Conservation (phyloP, 2,329 filamentous ascomycete species). For the Blumeria graminis region DNA sequence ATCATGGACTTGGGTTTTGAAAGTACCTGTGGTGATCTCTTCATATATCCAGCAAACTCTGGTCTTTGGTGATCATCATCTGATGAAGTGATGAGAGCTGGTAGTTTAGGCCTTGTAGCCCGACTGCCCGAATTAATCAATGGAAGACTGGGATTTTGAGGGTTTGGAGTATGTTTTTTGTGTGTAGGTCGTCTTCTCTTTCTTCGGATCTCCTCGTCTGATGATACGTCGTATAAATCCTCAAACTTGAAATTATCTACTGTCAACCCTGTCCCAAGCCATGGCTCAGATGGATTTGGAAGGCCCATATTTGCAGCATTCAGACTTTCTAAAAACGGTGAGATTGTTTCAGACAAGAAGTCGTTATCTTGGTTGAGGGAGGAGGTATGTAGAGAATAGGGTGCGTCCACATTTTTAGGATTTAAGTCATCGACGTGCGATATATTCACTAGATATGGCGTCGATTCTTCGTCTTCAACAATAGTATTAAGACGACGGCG, state of each 20-base stretch:
- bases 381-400: no score
- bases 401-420: no score
- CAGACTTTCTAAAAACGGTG: conserved; percentile 35
- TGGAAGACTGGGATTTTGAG: conserved; percentile 14
- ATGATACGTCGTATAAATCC: conserved; percentile 58
- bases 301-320: conserved; percentile 29
- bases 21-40: not conserved
- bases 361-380: conserved; percentile 23
- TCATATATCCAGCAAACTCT: no score
- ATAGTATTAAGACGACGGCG: no score
- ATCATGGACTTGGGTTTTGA: conserved; percentile 21
- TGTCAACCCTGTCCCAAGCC: conserved; percentile 36
- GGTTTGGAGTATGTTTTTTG: conserved; percentile 5
- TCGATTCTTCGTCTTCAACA: no score
- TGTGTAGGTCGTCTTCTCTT: conserved; percentile 16
- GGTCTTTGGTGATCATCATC: no score
- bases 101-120: conserved; percentile 16
- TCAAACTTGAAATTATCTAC: conserved; percentile 55
- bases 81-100: conserved; percentile 26
- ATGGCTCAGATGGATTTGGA: conserved; percentile 30
- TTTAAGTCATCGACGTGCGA: no score
- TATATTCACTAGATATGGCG: no score
- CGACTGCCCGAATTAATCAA: conserved; percentile 9
- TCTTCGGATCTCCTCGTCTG: conserved; percentile 43
- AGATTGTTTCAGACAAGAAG: conserved; percentile 36